Base-by-base conservation (phyloP, 177 flowering plant genomes). In the Vitis hybrid region DNA sequence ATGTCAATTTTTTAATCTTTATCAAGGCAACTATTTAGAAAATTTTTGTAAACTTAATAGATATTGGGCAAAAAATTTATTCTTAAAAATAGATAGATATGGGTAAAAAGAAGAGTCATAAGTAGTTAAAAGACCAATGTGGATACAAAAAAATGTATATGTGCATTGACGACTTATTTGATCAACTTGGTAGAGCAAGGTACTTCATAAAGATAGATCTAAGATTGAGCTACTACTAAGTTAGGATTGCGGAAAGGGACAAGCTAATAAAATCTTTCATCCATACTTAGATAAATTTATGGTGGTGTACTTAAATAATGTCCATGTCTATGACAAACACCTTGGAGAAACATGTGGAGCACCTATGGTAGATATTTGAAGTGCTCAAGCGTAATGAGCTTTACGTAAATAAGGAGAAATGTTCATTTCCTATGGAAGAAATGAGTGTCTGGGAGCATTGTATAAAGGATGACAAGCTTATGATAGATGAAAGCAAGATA, bases 301-400 rank as follows among this genome's bases (percentile, higher is more conserved):
- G 9, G 51, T 70, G 9, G 15, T 70, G 11, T 70, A 70, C 51
- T 11, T 70, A 3, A 35, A 70, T n/a, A 54, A 70, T n/a, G 61
- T 60, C 51, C 12, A 51, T 1, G n/a, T 69, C 2, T 51, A 60
- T 9, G 51, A 13, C 18, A 30, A 11, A 19, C 0, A 46, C 51
- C 9, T 49, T 64, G 49, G 54, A 64, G 12, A 56, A 64, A 8
- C 67, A 64, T 19, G n/a, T 49, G 19, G n/a, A 18, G 0, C 67
- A 64, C 9, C 14, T 18, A 10, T 13, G 67, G 19, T 0, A 11
- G 30, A 24, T 64, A 15, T 49, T 64, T 13, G 10, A 48, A 10
- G 18, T 8, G 6, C 55, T 64, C 14, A 14, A 55, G 24, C 3
- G 6, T 21, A 64, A 64, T n/a, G 11, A 40, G 52, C 67, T 64